phyloP scores from a whole-genome alignment of 768 basidiomycete species.

The Gautieria morchelliformis region DNA sequence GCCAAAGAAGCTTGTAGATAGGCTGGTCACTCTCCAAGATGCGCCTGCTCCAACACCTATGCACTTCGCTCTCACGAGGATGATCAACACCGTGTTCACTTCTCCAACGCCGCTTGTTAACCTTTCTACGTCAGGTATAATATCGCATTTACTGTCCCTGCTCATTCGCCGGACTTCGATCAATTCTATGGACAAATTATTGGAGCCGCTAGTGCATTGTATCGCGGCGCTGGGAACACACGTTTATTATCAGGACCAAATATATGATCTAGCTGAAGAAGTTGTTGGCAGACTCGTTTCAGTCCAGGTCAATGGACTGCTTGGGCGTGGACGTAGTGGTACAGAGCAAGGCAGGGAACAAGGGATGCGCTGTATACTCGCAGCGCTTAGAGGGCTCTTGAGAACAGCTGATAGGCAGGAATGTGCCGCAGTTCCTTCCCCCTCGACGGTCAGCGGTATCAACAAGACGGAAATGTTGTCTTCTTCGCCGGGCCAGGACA shows the following conservation, averaged over 20 bases:
- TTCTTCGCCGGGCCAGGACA: not conserved
- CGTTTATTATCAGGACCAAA: conserved; percentile 93
- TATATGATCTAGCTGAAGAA: conserved; percentile 84
- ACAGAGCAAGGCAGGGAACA: conserved; percentile 42
- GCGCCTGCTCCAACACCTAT: conserved; percentile 33
- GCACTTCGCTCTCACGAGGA: conserved; percentile 56
- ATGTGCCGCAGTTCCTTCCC: conserved; percentile 8
- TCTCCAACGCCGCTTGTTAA: conserved; percentile 79
- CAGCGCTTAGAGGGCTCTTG: conserved; percentile 63
- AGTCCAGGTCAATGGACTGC: conserved; percentile 55
- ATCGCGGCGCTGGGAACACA: conserved; percentile 82
- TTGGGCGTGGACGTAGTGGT: conserved; percentile 26
- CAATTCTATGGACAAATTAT: conserved; percentile 51
- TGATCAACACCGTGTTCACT: conserved; percentile 79
- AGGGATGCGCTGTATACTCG: conserved; percentile 61
- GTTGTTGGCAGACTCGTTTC: conserved; percentile 64
- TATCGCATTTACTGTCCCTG: conserved; percentile 66
- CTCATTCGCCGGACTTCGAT: conserved; percentile 61
- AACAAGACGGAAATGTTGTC: not conserved
- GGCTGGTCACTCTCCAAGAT: conserved; percentile 57
- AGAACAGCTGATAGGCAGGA: conserved; percentile 45
- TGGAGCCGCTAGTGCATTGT: conserved; percentile 62
- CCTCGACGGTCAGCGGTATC: conserved; percentile 10
- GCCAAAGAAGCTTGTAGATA: conserved; percentile 76
- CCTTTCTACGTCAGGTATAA: conserved; percentile 81